A percentile compares a stretch with the other conserved stretches of the same genome.
These are phyloP conservation scores for Gossypium bickii DNA, from an alignment of 345 rosid species.

Conservation along the genomic window DNA sequence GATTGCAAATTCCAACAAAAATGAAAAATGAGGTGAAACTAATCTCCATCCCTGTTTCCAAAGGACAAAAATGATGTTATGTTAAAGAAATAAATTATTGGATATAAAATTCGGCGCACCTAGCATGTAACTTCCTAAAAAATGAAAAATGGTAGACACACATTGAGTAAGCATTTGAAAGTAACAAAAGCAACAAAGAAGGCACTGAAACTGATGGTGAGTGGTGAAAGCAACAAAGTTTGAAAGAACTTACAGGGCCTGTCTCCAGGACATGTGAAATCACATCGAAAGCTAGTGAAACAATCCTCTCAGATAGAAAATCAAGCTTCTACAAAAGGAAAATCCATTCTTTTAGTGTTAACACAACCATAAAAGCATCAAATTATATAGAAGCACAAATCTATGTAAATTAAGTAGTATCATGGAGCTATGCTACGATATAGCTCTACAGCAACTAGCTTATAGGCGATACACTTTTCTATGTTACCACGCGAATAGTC, in stretches of 20 bases:
- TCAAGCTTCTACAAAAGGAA: conserved; percentile 56
- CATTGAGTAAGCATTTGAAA: background rate
- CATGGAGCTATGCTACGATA: background rate
- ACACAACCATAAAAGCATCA: conserved; percentile 9
- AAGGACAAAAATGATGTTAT: conserved; percentile 5
- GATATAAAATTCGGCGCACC: conserved; percentile 1
- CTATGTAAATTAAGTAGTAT: background rate
- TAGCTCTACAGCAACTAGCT: background rate
- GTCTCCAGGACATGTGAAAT: conserved; percentile 75
- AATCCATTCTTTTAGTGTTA: background rate
- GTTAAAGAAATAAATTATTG: conserved; percentile 7
- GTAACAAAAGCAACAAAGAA: background rate
- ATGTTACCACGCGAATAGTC: background rate
- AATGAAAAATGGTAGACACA: background rate
- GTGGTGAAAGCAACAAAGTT: conserved; percentile 12
- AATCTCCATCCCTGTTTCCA: conserved; percentile 81
- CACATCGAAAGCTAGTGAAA: conserved; percentile 75
- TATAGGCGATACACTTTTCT: background rate
- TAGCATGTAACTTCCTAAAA: background rate
- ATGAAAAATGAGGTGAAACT: conserved; percentile 76
- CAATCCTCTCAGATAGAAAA: conserved; percentile 57
- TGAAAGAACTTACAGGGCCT: conserved; percentile 60
- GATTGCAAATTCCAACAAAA: conserved; percentile 72
- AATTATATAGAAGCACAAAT: background rate
- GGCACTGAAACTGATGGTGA: background rate